Percentiles rank a stretch among this genome's conserved stretches.
Conservation (phyloP, 176 grass and related monocot genomes). For the Cenchrus fungigraminus region DNA sequence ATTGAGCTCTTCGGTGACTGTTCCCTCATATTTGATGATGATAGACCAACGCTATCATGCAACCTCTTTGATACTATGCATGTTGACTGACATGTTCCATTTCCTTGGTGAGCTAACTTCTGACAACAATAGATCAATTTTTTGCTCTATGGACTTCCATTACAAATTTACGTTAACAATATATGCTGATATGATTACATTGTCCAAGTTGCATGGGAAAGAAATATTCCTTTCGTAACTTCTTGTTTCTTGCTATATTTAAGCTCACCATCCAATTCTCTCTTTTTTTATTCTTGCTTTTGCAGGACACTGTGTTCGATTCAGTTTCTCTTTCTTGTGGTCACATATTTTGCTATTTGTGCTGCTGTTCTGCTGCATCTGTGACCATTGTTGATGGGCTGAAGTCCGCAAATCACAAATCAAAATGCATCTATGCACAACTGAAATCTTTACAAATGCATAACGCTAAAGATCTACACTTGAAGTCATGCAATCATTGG, state of each 20-base stretch:
- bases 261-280: background rate
- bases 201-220: background rate
- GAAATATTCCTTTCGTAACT: background rate
- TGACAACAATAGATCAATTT: constrained; percentile 9
- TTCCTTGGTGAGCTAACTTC: constrained; percentile 73
- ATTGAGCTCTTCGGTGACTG: constrained; percentile 78
- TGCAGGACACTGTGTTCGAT: constrained; percentile 81
- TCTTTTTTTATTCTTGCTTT: background rate
- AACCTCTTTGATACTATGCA: constrained; percentile 73
- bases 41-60: constrained; percentile 71
- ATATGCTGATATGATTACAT: background rate
- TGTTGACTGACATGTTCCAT: constrained; percentile 85
- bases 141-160: background rate
- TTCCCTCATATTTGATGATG: constrained; percentile 68
- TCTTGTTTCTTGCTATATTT: background rate
- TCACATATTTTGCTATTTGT: constrained; percentile 91
- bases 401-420: constrained; percentile 54
- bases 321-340: constrained; percentile 75
- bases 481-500: background rate
- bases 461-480: background rate
- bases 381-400: constrained; percentile 79
- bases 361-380: constrained; percentile 77
- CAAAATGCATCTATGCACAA: constrained; percentile 44
- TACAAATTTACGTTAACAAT: background rate
- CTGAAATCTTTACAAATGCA: background rate